phyloP scores from a whole-genome alignment of 768 basidiomycete genomes.

The Suillus tomentosus region DNA sequence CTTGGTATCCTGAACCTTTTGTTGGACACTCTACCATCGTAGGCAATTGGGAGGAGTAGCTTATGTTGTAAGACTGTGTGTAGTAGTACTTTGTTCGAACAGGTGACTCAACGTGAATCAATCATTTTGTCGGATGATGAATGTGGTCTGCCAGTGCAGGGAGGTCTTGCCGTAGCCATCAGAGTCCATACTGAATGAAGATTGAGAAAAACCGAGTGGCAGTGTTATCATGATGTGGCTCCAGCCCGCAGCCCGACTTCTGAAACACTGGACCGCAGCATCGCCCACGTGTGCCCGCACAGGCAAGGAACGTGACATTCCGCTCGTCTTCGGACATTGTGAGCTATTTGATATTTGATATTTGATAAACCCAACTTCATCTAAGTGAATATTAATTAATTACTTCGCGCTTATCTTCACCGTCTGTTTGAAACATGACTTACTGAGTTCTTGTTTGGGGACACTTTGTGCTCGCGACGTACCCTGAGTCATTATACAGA shows the following conservation, averaged over 20 bases:
- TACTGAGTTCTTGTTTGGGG: not conserved
- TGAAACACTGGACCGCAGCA: not conserved
- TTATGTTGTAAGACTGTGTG: conserved; percentile 5
- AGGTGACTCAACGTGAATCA: not conserved
- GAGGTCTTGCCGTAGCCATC: not conserved
- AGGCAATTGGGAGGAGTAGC: not conserved
- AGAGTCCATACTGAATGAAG: not conserved
- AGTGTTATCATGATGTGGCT: not conserved
- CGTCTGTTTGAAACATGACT: not conserved
- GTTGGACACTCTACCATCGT: conserved; percentile 18
- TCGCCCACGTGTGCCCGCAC: not conserved
- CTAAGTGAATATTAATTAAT: too few species aligned
- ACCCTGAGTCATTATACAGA: not conserved
- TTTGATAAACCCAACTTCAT: too few species aligned
- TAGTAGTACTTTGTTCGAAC: not conserved
- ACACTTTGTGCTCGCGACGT: not conserved
- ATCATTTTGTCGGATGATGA: not conserved
- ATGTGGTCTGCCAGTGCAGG: not conserved
- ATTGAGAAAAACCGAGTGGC: not conserved
- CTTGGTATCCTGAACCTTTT: conserved; percentile 32
- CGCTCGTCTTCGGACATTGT: too few species aligned
- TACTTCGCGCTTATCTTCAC: not conserved
- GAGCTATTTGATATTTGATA: too few species aligned
- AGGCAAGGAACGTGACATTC: too few species aligned
- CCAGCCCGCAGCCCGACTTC: not conserved